Conservation (phyloP, 495 filamentous ascomycete species). For the Cryomyces minteri region DNA sequence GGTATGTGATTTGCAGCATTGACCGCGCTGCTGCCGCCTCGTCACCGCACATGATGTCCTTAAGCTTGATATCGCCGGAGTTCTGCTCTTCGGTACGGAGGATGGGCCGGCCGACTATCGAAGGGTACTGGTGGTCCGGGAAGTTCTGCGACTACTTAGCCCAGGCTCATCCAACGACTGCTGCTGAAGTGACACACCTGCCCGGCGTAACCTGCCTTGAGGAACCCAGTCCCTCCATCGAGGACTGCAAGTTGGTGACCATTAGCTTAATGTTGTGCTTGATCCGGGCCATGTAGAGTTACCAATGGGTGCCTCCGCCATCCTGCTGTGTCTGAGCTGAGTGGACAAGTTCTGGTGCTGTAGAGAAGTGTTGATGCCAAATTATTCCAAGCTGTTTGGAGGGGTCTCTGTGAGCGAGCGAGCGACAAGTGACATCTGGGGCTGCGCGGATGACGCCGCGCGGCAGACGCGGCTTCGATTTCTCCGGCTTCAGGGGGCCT, state of each 20-base stretch:
- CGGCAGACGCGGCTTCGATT: too few species aligned
- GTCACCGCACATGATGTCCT: slow-evolving; percentile 99
- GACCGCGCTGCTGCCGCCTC: slow-evolving; percentile 88
- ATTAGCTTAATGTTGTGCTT: slow-evolving; percentile 9
- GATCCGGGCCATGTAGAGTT: not conserved
- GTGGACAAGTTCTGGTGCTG: too few species aligned
- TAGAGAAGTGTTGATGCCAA: too few species aligned
- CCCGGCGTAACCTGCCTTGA: slow-evolving; percentile 96
- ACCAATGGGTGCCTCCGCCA: slow-evolving; percentile 17
- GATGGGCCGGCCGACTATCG: slow-evolving; percentile 95
- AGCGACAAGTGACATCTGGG: too few species aligned
- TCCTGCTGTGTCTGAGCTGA: not conserved
- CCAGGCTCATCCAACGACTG: not conserved
- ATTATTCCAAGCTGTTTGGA: too few species aligned
- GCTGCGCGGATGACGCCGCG: too few species aligned
- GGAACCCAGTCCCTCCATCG: slow-evolving; percentile 98
- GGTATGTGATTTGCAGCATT: slow-evolving; percentile 95
- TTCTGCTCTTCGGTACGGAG: slow-evolving; percentile 81
- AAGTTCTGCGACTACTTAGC: slow-evolving; percentile 49
- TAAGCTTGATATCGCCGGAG: slow-evolving; percentile 56
- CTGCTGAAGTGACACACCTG: slow-evolving; percentile 31
- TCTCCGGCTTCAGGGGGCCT: too few species aligned
- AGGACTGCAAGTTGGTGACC: slow-evolving; percentile 44
- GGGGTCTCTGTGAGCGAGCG: too few species aligned
- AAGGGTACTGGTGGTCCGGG: slow-evolving; percentile 94